Percentiles rank a stretch among this genome's conserved stretches.
Evolutionary conservation across 306 rosid species (phyloP).

Genomic region (Dryas octopetala): DNA sequence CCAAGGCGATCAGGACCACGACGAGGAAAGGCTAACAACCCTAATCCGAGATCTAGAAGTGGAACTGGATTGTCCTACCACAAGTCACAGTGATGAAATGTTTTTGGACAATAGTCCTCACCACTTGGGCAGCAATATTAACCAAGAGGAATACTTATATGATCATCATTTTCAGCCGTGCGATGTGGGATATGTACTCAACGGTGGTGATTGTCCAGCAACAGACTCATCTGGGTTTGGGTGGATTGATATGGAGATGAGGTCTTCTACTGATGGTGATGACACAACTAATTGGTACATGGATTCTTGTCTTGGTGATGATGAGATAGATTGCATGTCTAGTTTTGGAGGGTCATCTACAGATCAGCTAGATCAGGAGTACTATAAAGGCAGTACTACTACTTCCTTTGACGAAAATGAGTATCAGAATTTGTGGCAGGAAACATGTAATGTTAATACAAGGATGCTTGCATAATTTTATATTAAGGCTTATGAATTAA

Average conservation of each 20-base stretch:
- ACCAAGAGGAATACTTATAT: neutral
- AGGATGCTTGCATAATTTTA: conserved; percentile 9
- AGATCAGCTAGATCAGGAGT: neutral
- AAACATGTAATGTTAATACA: conserved; percentile 6
- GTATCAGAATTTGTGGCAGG: conserved; percentile 20
- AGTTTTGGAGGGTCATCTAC: conserved; percentile 3
- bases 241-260: conserved; percentile 9
- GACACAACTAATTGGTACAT: conserved; percentile 7
- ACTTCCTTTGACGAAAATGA: conserved; percentile 8
- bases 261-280: neutral
- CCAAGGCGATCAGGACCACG: conserved; percentile 25
- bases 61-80: conserved; percentile 1
- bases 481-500: neutral
- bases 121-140: neutral
- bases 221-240: conserved; percentile 10
- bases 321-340: conserved; percentile 6
- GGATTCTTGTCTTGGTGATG: conserved; percentile 10
- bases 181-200: neutral
- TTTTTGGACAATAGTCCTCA: neutral
- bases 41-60: conserved; percentile 19
- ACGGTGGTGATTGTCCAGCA: neutral
- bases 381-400: neutral
- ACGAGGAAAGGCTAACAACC: conserved; percentile 16
- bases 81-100: neutral
- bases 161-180: neutral